phyloP scores from a whole-genome alignment of 1,139 yeast genomes.

The Suhomyces atakaporum region DNA sequence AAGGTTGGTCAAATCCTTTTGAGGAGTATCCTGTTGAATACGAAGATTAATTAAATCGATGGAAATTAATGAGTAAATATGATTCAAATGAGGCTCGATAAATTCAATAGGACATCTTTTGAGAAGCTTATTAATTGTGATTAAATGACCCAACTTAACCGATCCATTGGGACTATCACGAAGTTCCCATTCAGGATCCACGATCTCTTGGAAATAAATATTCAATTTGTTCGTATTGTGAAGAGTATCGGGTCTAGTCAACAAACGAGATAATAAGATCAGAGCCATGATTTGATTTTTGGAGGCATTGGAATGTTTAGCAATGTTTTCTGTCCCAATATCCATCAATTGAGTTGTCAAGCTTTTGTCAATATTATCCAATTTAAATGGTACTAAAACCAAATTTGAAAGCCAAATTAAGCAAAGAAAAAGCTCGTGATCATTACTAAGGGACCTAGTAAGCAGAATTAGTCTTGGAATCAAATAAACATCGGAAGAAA shows the following conservation, averaged over 20 bases:
- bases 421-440: slow-evolving; percentile 57
- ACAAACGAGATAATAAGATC: slow-evolving; percentile 39
- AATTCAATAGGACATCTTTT: slow-evolving; percentile 24
- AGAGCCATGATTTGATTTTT: slow-evolving; percentile 36
- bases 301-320: slow-evolving; percentile 24
- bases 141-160: slow-evolving; percentile 37
- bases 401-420: slow-evolving; percentile 77
- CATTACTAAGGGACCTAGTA: slow-evolving; percentile 32
- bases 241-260: slow-evolving; percentile 34
- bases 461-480: slow-evolving; percentile 39
- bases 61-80: slow-evolving; percentile 20
- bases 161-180: slow-evolving; percentile 17
- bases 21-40: slow-evolving; percentile 9
- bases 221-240: slow-evolving; percentile 16
- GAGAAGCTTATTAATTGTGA: slow-evolving; percentile 40
- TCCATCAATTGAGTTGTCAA: slow-evolving; percentile 38
- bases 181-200: slow-evolving; percentile 21
- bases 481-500: slow-evolving; percentile 60
- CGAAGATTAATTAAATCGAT: slow-evolving; percentile 15
- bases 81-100: slow-evolving; percentile 14
- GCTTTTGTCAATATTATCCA: slow-evolving; percentile 41
- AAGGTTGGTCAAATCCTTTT: slow-evolving; percentile 21
- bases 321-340: slow-evolving; percentile 32
- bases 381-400: slow-evolving; percentile 69
- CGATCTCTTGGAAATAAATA: slow-evolving; percentile 21